Evolutionary conservation across 495 filamentous ascomycete species (phyloP).

Genomic region (Venustampulla echinocandica): DNA sequence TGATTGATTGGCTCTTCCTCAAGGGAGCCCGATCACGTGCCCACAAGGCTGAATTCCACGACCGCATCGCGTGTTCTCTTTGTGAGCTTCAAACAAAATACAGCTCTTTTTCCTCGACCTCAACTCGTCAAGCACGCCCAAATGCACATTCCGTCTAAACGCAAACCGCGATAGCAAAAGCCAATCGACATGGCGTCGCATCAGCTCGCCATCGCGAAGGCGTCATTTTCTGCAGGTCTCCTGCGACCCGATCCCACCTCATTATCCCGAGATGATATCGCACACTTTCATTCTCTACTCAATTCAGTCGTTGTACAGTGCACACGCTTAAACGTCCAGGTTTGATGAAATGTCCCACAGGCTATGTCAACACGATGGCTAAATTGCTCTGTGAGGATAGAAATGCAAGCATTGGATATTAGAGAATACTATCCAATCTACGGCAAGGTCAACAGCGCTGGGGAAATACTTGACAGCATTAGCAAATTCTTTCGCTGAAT

Average conservation of each 20-base stretch:
- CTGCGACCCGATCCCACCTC: slow-evolving; percentile 67
- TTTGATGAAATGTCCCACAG: slow-evolving; percentile 64
- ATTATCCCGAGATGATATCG: slow-evolving; percentile 63
- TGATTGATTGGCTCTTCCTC: too few relatives aligned
- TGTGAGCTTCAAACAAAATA: too few relatives aligned
- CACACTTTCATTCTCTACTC: slow-evolving; percentile 58
- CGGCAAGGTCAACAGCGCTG: slow-evolving; percentile 54
- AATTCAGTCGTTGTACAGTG: slow-evolving; percentile 62
- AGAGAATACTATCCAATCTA: slow-evolving; percentile 58
- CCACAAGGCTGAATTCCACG: too few relatives aligned
- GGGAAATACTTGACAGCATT: slow-evolving; percentile 71
- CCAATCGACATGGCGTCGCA: slow-evolving; percentile 64
- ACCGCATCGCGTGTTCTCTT: too few relatives aligned
- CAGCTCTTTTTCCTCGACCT: too few relatives aligned
- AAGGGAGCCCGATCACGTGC: too few relatives aligned
- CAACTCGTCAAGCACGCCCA: too few relatives aligned
- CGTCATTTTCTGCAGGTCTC: slow-evolving; percentile 65
- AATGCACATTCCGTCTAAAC: too few relatives aligned
- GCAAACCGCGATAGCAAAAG: too few relatives aligned
- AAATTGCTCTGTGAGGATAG: slow-evolving; percentile 50
- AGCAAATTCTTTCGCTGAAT: slow-evolving; percentile 45
- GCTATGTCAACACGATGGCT: slow-evolving; percentile 44
- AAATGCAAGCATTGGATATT: slow-evolving; percentile 83
- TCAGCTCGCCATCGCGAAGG: slow-evolving; percentile 73
- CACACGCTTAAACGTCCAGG: slow-evolving; percentile 84